phyloP scores from a whole-genome alignment of 1,284 basidiomycete genomes.

The Xanthoconium separans region DNA sequence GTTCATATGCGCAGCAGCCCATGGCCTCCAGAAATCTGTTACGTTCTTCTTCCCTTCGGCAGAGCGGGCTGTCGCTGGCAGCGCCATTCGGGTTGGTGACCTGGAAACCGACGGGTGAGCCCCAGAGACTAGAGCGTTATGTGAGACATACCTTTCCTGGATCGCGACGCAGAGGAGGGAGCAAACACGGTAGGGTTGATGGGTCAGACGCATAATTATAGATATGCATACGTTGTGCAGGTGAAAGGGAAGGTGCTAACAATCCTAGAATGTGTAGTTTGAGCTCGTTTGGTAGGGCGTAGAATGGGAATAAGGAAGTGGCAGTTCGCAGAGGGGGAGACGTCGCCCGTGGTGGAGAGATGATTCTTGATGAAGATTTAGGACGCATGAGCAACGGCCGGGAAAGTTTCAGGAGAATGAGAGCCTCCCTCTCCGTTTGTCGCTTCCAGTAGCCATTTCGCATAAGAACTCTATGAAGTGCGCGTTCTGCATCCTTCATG shows the following conservation, averaged over 20 bases:
- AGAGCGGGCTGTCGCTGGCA: slow-evolving; percentile 37
- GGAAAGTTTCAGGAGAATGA: slow-evolving; percentile 51
- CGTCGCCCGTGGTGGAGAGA: slow-evolving; percentile 6
- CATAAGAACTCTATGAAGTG: slow-evolving; percentile 41
- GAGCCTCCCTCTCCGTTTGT: slow-evolving; percentile 48
- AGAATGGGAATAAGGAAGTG: slow-evolving; percentile 38
- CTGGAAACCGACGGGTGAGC: slow-evolving; percentile 12
- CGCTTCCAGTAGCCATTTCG: slow-evolving; percentile 51
- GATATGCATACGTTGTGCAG: slow-evolving; percentile 54
- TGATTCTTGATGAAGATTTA: slow-evolving; percentile 7
- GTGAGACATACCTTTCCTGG: slow-evolving; percentile 30
- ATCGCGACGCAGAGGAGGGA: slow-evolving; percentile 33
- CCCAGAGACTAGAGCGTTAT: slow-evolving; percentile 34
- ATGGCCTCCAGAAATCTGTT: slow-evolving; percentile 44
- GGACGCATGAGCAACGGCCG: slow-evolving; percentile 47
- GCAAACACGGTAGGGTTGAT: slow-evolving; percentile 53
- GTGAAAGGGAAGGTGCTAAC: slow-evolving; percentile 57
- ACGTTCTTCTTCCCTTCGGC: slow-evolving; percentile 43
- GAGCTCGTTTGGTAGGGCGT: slow-evolving; percentile 56
- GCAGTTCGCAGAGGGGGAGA: slow-evolving; percentile 22
- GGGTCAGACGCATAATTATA: slow-evolving; percentile 53
- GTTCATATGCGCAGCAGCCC: slow-evolving; percentile 51
- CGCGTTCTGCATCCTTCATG: slow-evolving; percentile 40
- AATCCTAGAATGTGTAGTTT: slow-evolving; percentile 57
- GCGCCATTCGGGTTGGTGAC: slow-evolving; percentile 17